phyloP scores from a whole-genome alignment of 768 basidiomycete genomes.

The Agrocybe chaxingu region DNA sequence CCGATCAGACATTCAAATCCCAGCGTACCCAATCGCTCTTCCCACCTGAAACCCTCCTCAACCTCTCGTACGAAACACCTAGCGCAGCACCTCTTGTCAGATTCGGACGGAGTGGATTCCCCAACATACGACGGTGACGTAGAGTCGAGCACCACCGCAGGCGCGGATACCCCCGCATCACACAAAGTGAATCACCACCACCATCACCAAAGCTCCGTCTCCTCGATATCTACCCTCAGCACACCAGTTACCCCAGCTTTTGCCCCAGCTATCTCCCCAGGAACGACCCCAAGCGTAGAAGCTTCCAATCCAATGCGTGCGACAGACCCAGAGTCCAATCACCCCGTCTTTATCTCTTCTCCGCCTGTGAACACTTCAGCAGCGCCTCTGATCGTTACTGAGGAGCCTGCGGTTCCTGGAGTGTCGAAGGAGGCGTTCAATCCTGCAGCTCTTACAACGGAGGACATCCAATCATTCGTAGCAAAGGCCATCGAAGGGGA shows the following conservation, averaged over 20 bases:
- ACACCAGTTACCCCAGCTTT: constrained; percentile 33
- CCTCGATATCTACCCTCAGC: constrained; percentile 53
- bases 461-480: constrained; percentile 81
- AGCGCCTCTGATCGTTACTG: constrained; percentile 25
- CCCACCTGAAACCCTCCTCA: constrained; percentile 27
- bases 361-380: constrained; percentile 25
- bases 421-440: constrained; percentile 44
- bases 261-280: constrained; percentile 16
- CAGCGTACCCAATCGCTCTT: constrained; percentile 19
- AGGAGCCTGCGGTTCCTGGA: constrained; percentile 40
- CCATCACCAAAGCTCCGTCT: constrained; percentile 33
- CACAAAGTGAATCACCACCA: constrained; percentile 28
- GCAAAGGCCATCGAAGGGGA: constrained; percentile 73
- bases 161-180: constrained; percentile 37
- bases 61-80: constrained; percentile 40
- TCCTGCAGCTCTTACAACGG: constrained; percentile 62
- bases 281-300: constrained; percentile 21
- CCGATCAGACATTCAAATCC: constrained; percentile 31
- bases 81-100: constrained; percentile 48
- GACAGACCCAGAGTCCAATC: constrained; percentile 20
- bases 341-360: constrained; percentile 30
- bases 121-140: constrained; percentile 91
- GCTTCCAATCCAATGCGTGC: constrained; percentile 17
- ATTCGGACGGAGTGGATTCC: constrained; percentile 76
- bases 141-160: constrained; percentile 70